A percentile compares a stretch with the other conserved stretches of the same genome.
Conservation (phyloP, 768 basidiomycete genomes). For the Suillus paluster region DNA sequence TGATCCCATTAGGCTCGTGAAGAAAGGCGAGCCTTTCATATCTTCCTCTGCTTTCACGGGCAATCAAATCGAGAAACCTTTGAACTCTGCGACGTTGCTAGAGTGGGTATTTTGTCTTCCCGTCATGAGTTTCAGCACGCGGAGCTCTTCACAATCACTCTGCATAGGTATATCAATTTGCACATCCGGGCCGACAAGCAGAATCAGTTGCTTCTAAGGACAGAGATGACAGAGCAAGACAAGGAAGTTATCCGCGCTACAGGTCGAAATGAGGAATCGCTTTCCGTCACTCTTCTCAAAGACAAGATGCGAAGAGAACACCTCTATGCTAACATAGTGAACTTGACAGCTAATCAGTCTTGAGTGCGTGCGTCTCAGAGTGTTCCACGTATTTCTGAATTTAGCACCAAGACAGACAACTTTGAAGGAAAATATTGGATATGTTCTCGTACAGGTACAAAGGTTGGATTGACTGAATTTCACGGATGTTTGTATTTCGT, state of each 20-base stretch:
- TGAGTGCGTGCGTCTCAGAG: background rate
- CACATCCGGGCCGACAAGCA: conserved; percentile 21
- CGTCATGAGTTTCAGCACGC: conserved; percentile 4
- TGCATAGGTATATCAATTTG: conserved; percentile 14
- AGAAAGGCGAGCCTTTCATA: conserved; percentile 14
- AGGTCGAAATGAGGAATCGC: background rate
- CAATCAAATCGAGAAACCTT: conserved; percentile 5
- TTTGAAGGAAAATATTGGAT: too few species aligned
- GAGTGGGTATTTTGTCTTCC: background rate
- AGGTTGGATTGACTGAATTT: too few species aligned
- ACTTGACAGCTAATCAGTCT: background rate
- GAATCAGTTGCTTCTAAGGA: conserved; percentile 16
- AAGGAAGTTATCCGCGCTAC: conserved; percentile 11
- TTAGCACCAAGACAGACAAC: too few species aligned
- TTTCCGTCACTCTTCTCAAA: conserved; percentile 11
- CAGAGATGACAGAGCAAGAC: conserved; percentile 23
- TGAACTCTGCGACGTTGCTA: conserved; percentile 18
- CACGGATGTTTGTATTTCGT: too few species aligned
- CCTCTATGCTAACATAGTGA: conserved; percentile 9
- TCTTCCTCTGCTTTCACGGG: conserved; percentile 15
- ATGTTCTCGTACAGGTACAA: too few species aligned
- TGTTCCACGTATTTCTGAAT: background rate
- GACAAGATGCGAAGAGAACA: conserved; percentile 17
- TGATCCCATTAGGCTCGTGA: conserved; percentile 9
- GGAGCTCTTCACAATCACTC: background rate